Evolutionary conservation across 1,284 basidiomycete genomes (phyloP), one percentile per base, ranked within the genome.

Genomic region (Moesziomyces globuligerus): DNA sequence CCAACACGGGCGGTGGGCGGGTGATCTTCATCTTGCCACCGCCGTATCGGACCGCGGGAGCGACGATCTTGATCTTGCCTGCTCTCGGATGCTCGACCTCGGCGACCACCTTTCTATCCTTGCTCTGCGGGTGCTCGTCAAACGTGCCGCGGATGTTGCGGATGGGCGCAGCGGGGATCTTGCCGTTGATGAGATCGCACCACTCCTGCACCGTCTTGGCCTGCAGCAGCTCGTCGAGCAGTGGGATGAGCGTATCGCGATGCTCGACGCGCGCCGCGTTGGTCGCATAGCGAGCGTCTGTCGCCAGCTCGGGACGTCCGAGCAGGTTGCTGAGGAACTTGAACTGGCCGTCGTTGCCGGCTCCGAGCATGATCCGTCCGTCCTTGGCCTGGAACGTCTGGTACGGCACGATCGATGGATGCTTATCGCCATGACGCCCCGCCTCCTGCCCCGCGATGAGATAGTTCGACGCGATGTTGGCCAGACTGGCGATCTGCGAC

Each of bases 391-490:
- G 51, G 55, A 74, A 74, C 7, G 62, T 74, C 58, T 79, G 70
- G 48, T 76, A 79, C 7, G 71, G 73, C 3, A 77, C 79, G 49
- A 81, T 81, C 21, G 58, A 64, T 7, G 84, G 91, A 81, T 98
- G 94, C 1, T 91, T 88, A 26, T 94, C 97, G 23, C 94, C 94
- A 82, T 93, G 90, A 47, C 94, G 86, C n/a, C 87, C 86, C 9
- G 91, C 94, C 82, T 95, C 92, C 83, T 90, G 85, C 1, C 90
- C 91, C 7, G 91, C 88, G 58, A 97, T 90, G 47, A 97, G 88
- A 84, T 93, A 96, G 84, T 94, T 96, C 11, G 91, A 91, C 4
- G 91, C 94, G 58, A 98, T 93, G 81, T 97, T 97, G 1, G 90
- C 93, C 7, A 97, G 87, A 8, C 91, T 91, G 8, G 94, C 93